A percentile compares a stretch with the other conserved stretches of the same genome.
These are phyloP conservation scores for Fomitopsis pulvina DNA, from an alignment of 768 basidiomycete genomes.

Conservation along the genomic window DNA sequence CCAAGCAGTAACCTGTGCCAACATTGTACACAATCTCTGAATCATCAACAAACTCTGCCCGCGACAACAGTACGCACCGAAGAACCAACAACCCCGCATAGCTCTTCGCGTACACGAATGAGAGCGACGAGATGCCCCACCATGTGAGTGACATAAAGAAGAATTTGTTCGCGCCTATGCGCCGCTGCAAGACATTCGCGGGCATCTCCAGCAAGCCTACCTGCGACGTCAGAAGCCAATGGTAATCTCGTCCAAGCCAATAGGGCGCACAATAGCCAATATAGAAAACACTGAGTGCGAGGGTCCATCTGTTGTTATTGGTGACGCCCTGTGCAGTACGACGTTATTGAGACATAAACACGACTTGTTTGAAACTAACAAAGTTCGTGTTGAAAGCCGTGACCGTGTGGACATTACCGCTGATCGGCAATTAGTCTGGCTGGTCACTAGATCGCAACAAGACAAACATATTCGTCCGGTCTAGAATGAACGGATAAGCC, in stretches of 20 bases:
- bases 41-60: neutral
- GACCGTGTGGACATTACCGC: conserved; percentile 52
- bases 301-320: conserved; percentile 48
- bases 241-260: neutral
- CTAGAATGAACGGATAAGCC: conserved; percentile 21
- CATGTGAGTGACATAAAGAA: conserved; percentile 48
- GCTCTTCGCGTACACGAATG: conserved; percentile 48
- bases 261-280: conserved; percentile 47
- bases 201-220: conserved; percentile 51
- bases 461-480: conserved; percentile 50
- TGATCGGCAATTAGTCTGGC: conserved; percentile 12
- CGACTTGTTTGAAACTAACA: conserved; percentile 29
- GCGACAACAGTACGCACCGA: conserved; percentile 25
- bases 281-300: conserved; percentile 52
- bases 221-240: neutral
- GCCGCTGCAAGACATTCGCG: conserved; percentile 50
- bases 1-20: conserved; percentile 49
- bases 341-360: too few relatives aligned
- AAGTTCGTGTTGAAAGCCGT: conserved; percentile 46
- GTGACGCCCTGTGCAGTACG: conserved; percentile 35
- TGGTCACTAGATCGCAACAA: conserved; percentile 1
- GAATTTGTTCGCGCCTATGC: conserved; percentile 53
- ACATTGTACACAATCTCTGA: neutral
- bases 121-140: conserved; percentile 49
- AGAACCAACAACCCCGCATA: conserved; percentile 42